Base-by-base conservation (phyloP, 2,329 filamentous ascomycete genomes). In the Thelonectria blattea region DNA sequence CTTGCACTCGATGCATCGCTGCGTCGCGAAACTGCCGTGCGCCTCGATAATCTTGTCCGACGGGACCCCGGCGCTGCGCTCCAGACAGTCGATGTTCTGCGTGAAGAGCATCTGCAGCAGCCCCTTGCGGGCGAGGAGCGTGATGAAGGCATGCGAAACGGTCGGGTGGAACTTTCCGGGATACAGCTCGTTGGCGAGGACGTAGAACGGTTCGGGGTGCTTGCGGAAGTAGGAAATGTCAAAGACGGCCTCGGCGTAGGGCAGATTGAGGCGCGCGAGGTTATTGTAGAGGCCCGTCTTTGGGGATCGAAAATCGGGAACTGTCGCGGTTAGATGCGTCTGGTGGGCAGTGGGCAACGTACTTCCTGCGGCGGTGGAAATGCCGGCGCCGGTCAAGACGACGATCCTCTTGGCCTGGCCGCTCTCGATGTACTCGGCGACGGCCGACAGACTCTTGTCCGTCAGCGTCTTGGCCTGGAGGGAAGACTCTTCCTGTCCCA, bases 21-120 rank as follows among this genome's bases (percentile, higher is more conserved):
- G 94, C 1, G 85, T 87, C 20, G 94, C 94, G 74, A 98, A 99
- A 74, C 92, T 97, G 47, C 95, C 95, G 75, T 99, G 95, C 0
- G 95, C 95, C 77, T 98, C 94, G 32, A 99, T 83, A 51, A 99
- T 93, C 75, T 85, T 88, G 2, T 94, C 88, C 0, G 80, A 83
- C 0, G 93, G 91, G 1, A 99, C 88, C 24, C 95, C 95, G 12
- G 94, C 95, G 67, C 86, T 84, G 20, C 93, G 87, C 78, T 99
- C 95, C 12, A 99, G 83, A 71, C 93, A 97, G 78, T 99, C 95
- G 67, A 99, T 98, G 72, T 99, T 99, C 73, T 99, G 95, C 0
- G 95, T 97, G 76, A 98, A 99, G 54, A 95, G 85, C 81, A 93
- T 95, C 66, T 90, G 80, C 22, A 99, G 80, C 42, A 94, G 80